Evolutionary conservation across 768 basidiomycete species (phyloP).

Genomic region (Chalciporus sphaerocephalus): DNA sequence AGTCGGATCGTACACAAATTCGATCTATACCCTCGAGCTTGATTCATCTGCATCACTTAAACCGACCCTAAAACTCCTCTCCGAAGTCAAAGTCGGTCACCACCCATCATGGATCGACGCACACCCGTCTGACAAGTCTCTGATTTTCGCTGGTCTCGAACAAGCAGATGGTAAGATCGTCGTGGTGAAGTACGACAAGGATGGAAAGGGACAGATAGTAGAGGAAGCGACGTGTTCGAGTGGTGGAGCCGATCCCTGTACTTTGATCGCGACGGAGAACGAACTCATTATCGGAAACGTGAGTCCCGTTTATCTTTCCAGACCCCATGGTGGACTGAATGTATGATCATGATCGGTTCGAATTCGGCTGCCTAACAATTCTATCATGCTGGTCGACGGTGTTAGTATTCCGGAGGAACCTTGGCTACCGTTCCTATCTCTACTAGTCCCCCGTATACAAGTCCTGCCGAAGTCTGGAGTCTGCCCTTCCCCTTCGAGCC

Average conservation of each 20-base stretch:
- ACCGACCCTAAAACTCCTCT: slow-evolving; percentile 48
- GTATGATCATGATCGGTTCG: neutral
- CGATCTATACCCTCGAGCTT: slow-evolving; percentile 61
- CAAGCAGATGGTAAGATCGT: slow-evolving; percentile 61
- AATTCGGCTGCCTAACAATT: neutral
- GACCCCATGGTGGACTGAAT: neutral
- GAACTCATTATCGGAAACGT: slow-evolving; percentile 72
- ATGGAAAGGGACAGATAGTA: slow-evolving; percentile 43
- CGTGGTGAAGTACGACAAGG: slow-evolving; percentile 51
- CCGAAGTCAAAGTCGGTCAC: slow-evolving; percentile 47
- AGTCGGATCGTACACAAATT: slow-evolving; percentile 61
- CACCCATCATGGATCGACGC: slow-evolving; percentile 76
- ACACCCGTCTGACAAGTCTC: slow-evolving; percentile 50
- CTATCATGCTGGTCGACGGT: neutral
- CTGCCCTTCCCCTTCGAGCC: slow-evolving; percentile 38
- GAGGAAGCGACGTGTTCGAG: slow-evolving; percentile 41
- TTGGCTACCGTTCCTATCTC: slow-evolving; percentile 55
- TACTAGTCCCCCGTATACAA: slow-evolving; percentile 43
- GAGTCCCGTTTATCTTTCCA: slow-evolving; percentile 29
- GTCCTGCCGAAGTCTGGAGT: slow-evolving; percentile 29
- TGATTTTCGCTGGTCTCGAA: slow-evolving; percentile 66
- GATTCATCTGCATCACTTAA: slow-evolving; percentile 50
- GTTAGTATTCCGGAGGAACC: slow-evolving; percentile 66
- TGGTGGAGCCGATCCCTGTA: slow-evolving; percentile 61
- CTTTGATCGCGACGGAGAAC: slow-evolving; percentile 51